Evolutionary conservation across 306 rosid species (phyloP).

Genomic region (Purshia tridentata): DNA sequence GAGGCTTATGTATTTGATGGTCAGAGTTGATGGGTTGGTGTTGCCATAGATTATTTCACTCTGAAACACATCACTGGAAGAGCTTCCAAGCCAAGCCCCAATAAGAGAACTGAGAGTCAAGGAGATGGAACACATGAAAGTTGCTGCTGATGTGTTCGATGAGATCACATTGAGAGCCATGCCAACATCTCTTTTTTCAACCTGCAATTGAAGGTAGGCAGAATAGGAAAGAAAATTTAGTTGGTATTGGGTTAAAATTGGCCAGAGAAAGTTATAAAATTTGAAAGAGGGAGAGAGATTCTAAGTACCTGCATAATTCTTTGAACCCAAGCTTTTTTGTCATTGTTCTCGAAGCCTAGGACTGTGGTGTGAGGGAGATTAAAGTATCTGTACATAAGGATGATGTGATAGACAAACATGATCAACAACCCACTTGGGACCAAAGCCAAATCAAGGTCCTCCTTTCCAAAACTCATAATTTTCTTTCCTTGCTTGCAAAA

Average conservation of each 20-base stretch:
- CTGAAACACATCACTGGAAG: conserved; percentile 34
- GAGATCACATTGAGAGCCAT: conserved; percentile 53
- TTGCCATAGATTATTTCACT: conserved; percentile 63
- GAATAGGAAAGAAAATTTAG: too few species aligned
- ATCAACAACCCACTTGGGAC: conserved; percentile 68
- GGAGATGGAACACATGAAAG: conserved; percentile 55
- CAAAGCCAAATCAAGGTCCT: conserved; percentile 62
- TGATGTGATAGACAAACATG: conserved; percentile 67
- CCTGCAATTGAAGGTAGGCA: conserved; percentile 29
- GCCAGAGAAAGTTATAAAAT: background rate
- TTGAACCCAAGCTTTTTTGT: conserved; percentile 70
- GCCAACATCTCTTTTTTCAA: conserved; percentile 39
- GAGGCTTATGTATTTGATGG: conserved; percentile 63
- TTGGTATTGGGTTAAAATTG: background rate
- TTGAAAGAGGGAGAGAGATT: background rate
- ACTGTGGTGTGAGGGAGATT: conserved; percentile 62
- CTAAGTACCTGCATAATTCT: conserved; percentile 61
- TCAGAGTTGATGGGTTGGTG: conserved; percentile 40
- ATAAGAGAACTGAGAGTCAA: conserved; percentile 65
- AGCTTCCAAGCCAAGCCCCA: conserved; percentile 72
- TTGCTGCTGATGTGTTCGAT: conserved; percentile 62
- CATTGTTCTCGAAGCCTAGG: conserved; percentile 73
- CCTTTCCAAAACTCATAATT: conserved; percentile 51
- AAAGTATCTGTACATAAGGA: conserved; percentile 58
- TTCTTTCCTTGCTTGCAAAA: background rate